Evolutionary conservation across 768 basidiomycete genomes (phyloP).

Genomic region (Mrakia hoshinonis): DNA sequence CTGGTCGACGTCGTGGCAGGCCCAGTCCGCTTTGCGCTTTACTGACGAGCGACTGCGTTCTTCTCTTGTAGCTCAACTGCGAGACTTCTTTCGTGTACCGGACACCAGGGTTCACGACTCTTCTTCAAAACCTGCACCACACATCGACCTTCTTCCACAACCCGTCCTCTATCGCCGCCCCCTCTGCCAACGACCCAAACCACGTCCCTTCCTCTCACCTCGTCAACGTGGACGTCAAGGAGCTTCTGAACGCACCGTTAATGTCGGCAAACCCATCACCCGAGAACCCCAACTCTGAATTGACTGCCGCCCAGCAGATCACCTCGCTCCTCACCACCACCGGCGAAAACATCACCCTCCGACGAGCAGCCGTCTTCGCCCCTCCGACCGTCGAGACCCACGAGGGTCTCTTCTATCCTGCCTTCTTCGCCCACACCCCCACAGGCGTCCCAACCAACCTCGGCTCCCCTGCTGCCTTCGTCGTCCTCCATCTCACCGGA

Average conservation of each 20-base stretch:
- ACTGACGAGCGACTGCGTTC: no score
- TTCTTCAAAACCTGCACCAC: conserved; percentile 25
- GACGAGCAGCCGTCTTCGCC: conserved; percentile 40
- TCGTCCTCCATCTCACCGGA: conserved; percentile 27
- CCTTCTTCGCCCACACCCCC: conserved; percentile 23
- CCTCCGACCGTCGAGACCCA: conserved; percentile 34
- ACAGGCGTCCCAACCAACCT: conserved; percentile 18
- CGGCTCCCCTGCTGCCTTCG: conserved; percentile 22
- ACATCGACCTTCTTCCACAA: conserved; percentile 35
- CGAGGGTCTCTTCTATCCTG: conserved; percentile 26
- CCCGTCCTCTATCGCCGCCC: conserved; percentile 36
- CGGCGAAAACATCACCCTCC: conserved; percentile 42
- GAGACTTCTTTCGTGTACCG: conserved; percentile 31
- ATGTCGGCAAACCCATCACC: conserved; percentile 18
- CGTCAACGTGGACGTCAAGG: conserved; percentile 20
- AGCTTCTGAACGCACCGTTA: conserved; percentile 30
- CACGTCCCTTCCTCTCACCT: conserved; percentile 3
- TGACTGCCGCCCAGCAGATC: conserved; percentile 20
- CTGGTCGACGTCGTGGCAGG: background rate
- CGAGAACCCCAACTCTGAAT: background rate
- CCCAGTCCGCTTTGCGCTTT: no score
- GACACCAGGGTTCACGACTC: conserved; percentile 21
- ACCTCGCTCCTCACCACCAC: conserved; percentile 31
- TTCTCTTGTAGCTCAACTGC: conserved; percentile 49
- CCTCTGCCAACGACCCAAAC: conserved; percentile 31